Base-by-base conservation (phyloP, 1,284 basidiomycete genomes). In the Moesziomyces antarcticus region DNA sequence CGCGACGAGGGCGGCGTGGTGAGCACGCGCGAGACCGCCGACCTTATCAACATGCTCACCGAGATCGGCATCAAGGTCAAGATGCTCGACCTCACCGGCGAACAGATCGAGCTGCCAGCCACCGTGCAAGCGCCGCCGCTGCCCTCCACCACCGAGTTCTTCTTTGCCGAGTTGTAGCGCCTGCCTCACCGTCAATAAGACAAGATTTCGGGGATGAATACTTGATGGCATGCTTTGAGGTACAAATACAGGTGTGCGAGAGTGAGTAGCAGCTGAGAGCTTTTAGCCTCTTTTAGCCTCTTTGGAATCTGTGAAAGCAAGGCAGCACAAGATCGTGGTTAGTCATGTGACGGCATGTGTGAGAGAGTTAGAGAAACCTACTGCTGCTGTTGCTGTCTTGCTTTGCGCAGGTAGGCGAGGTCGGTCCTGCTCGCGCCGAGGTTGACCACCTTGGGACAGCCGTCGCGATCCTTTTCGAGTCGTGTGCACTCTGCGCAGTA, bases 361-460 rank as follows among this genome's bases (percentile, higher is more conserved):
- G 20, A 1, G 63, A 47, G 40, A 20, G n/a, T n/a, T n/a, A n/a
- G 10, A 33, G 21, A 11, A 1, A 64, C 72, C 69, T 30, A 75
- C 68, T 66, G 71, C 62, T 74, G 59, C 48, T 80, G 74, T 41
- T 70, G 63, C 21, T 79, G 52, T 43, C 76, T 70, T 22, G 74
- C 71, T 51, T 80, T 80, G 51, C 77, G 70, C n/a, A 77, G 45
- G 56, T 80, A 80, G 43, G 72, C 78, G 3, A 80, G 62, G 45
- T 80, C 78, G 24, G 78, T 80, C 49, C 78, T 47, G 44, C 77
- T 79, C 16, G 75, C 92, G 65, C 94, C 94, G 20, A 97, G 87
- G 82, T 99, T 99, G 78, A 99, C 94, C 75, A 99, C 97, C 88
- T 98, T 97, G 1, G 95, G 95, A 86, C 97, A 99, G 0, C 97